These are phyloP conservation scores for Vicia sativa DNA, from an alignment of 306 rosid species.

Conservation along the genomic window DNA sequence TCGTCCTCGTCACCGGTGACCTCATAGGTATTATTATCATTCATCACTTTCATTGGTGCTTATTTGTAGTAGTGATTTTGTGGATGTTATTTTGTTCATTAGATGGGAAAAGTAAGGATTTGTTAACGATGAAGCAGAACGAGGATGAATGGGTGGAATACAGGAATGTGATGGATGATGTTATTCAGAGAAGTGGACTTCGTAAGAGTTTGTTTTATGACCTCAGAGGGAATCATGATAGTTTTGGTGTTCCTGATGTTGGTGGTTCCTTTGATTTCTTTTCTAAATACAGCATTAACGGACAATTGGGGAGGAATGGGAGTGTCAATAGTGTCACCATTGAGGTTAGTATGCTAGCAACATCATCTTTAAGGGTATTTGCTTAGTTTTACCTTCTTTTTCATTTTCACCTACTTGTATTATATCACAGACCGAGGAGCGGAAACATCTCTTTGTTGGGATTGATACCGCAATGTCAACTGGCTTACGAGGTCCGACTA, in stretches of 20 bases:
- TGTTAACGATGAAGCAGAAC: slow-evolving; percentile 80
- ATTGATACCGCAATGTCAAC: slow-evolving; percentile 73
- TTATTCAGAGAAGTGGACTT: slow-evolving; percentile 70
- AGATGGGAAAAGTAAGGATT: slow-evolving; percentile 95
- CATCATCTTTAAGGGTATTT: too few species aligned
- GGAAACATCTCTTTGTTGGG: slow-evolving; percentile 87
- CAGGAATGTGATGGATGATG: slow-evolving; percentile 59
- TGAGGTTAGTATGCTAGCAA: slow-evolving; percentile 72
- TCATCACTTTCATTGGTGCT: neutral
- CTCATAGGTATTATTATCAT: slow-evolving; percentile 62
- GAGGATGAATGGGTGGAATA: slow-evolving; percentile 94
- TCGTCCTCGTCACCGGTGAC: slow-evolving; percentile 92
- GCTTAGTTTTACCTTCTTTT: slow-evolving; percentile 33
- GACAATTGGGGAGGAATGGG: slow-evolving; percentile 64
- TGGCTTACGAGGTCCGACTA: slow-evolving; percentile 94
- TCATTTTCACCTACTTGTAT: slow-evolving; percentile 36
- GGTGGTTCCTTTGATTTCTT: slow-evolving; percentile 85
- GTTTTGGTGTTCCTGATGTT: slow-evolving; percentile 72
- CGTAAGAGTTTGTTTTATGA: slow-evolving; percentile 69
- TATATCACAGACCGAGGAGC: slow-evolving; percentile 54
- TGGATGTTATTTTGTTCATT: slow-evolving; percentile 25
- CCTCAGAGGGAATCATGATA: slow-evolving; percentile 90
- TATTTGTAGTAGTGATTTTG: neutral
- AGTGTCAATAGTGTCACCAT: slow-evolving; percentile 72
- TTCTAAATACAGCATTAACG: slow-evolving; percentile 80